Conservation (phyloP, 352 stramenopile genomes). For the Phytopythium chamaehyphon region DNA sequence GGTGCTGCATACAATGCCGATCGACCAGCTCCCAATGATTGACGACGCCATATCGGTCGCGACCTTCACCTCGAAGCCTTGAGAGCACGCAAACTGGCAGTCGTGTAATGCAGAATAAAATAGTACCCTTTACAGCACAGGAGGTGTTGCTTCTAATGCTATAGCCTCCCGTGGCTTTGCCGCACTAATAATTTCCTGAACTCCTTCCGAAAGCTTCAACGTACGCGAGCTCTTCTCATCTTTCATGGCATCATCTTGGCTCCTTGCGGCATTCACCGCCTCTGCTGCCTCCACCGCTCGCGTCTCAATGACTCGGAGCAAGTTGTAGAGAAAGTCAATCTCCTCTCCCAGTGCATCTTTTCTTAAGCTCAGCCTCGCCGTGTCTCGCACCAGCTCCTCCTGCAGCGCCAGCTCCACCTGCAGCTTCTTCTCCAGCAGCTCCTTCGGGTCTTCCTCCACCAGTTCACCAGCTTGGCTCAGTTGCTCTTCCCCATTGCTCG, state of each 20-base stretch:
- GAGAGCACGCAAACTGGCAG: too few relatives aligned
- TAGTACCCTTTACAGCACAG: too few relatives aligned
- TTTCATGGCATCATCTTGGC: not conserved
- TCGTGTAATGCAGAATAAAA: too few relatives aligned
- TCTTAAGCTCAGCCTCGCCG: constrained; percentile 43
- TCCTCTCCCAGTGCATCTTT: constrained; percentile 32
- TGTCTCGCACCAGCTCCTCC: constrained; percentile 40
- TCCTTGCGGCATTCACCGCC: not conserved
- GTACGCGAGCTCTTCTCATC: not conserved
- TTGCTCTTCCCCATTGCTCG: not conserved
- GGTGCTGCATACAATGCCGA: constrained; percentile 11
- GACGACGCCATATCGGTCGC: constrained; percentile 18
- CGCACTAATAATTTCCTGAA: constrained; percentile 31
- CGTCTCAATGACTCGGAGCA: constrained; percentile 40
- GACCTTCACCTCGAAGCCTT: not conserved
- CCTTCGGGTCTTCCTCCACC: constrained; percentile 9
- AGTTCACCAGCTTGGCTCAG: constrained; percentile 1
- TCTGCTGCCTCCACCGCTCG: constrained; percentile 10
- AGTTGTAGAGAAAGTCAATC: constrained; percentile 49
- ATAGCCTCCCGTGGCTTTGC: constrained; percentile 11
- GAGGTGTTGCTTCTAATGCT: not conserved
- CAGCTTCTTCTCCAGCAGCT: constrained; percentile 20
- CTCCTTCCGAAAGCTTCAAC: constrained; percentile 12
- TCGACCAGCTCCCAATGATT: constrained; percentile 3
- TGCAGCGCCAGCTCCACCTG: constrained; percentile 32